Percentiles rank a stretch among this genome's conserved stretches.
These are phyloP conservation scores for Tylopilus intermedius DNA, from an alignment of 768 basidiomycete species.

Conservation along the genomic window DNA sequence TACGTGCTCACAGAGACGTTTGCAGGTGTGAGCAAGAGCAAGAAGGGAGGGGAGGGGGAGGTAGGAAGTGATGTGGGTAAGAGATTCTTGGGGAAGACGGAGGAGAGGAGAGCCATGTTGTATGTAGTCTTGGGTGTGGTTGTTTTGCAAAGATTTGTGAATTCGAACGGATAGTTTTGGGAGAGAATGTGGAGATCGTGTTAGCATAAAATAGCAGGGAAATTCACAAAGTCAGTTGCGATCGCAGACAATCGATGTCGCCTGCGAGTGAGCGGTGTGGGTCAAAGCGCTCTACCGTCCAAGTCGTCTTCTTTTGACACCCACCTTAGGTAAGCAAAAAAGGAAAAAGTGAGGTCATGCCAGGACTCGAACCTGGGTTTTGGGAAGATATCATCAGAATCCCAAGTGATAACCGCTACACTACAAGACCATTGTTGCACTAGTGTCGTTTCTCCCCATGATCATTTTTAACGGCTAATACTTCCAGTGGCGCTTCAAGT, in stretches of 20 bases:
- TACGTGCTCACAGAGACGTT: conserved; percentile 56
- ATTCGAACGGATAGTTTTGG: conserved; percentile 32
- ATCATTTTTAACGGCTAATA: no score
- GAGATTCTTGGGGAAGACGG: conserved; percentile 62
- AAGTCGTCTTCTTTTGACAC: not conserved
- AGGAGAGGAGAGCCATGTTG: conserved; percentile 54
- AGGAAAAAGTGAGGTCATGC: conserved; percentile 15
- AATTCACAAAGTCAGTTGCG: conserved; percentile 7
- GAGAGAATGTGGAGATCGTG: conserved; percentile 42
- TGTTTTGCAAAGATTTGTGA: conserved; percentile 25
- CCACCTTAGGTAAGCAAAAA: conserved; percentile 7
- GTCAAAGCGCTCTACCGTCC: not conserved
- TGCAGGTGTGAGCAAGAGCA: conserved; percentile 50
- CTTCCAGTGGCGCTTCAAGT: no score
- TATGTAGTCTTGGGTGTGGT: conserved; percentile 20
- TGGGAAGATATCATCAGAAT: conserved; percentile 24
- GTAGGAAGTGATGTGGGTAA: conserved; percentile 71
- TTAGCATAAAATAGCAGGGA: conserved; percentile 58
- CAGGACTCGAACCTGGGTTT: conserved; percentile 27
- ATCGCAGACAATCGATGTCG: conserved; percentile 24
- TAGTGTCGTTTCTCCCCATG: no score
- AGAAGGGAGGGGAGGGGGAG: conserved; percentile 62
- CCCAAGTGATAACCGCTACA: conserved; percentile 30
- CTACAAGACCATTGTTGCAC: conserved; percentile 16
- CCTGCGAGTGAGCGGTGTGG: conserved; percentile 16